Evolutionary conservation across 495 filamentous ascomycete species (phyloP), one percentile per base, ranked within the genome.

Genomic region (Ramalina intermedia): DNA sequence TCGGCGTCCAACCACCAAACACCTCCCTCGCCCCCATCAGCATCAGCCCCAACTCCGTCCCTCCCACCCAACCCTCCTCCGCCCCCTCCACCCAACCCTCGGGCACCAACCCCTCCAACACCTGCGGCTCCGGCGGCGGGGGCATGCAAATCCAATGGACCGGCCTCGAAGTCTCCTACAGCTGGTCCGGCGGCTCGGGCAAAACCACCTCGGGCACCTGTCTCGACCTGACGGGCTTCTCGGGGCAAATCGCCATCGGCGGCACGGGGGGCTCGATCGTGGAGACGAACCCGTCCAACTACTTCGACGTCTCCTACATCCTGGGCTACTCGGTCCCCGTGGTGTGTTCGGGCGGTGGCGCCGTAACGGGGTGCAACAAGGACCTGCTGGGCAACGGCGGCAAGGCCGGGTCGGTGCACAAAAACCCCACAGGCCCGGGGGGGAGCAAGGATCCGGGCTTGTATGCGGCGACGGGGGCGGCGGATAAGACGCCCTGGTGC

Each of bases 261-360:
- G 36, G 42, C 2, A 21, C 18, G 11, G 49, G 35, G 35, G 49
- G 49, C 12, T 37, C 41, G 1, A 46, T 51, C 20, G 24, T 51
- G n/a, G 49, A 51, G 12, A 12, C 6, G 27, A 51, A 46, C 45
- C 42, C 49, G 11, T 43, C 24, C 33, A 37, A 24, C 16, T 51
- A 12, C n/a, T 46, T 37, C 16, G 49, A 51, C 36, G 42, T 51
- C 18, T 26, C 41, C 49, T 45, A 37, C 18, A 46, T 51, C 23
- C 41, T 46, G 16, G 49, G 49, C 11, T 27, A 42, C 29, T 38
- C 49, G 13, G 42, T 51, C n/a, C 49, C 49, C 1, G 36, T 53
- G 8, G n/a, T 48, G 27, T 53, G 50, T 11, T 37, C 44, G 3
- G 16, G 7, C 29, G 46, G 29, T 13, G 46, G 46, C 29, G 16